Conservation (phyloP, 257 asterid species). For the Leonotis leonurus region DNA sequence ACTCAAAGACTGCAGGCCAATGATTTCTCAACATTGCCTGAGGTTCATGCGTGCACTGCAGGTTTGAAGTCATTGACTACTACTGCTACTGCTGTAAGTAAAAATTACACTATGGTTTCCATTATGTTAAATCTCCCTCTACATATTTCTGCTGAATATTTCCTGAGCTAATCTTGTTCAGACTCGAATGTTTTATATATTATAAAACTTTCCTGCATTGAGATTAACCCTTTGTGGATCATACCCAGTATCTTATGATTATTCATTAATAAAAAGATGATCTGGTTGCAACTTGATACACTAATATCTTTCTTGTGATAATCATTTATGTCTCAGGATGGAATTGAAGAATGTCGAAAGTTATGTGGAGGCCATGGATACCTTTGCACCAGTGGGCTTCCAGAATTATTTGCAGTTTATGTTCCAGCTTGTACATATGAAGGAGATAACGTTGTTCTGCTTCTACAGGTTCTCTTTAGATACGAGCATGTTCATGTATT, state of each 20-base stretch:
- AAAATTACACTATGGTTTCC: neutral
- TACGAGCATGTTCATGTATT: neutral
- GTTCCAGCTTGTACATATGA: slow-evolving; percentile 99
- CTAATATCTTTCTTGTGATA: neutral
- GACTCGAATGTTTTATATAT: neutral
- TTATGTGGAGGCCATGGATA: slow-evolving; percentile 99
- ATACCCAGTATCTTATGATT: neutral
- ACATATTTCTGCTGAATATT: neutral
- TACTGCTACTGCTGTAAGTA: slow-evolving; percentile 85
- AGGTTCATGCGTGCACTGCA: slow-evolving; percentile 99
- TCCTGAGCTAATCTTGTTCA: slow-evolving; percentile 2
- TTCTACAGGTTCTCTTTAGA: slow-evolving; percentile 56
- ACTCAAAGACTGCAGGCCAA: slow-evolving; percentile 66
- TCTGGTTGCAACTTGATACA: neutral
- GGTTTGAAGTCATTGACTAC: slow-evolving; percentile 98
- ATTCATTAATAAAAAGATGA: neutral
- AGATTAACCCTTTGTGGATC: slow-evolving; percentile 4
- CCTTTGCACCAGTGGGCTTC: slow-evolving; percentile 96
- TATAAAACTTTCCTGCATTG: neutral
- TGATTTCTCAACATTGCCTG: slow-evolving; percentile 93
- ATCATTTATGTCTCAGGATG: slow-evolving; percentile 65
- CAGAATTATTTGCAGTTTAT: slow-evolving; percentile 94
- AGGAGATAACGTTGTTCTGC: slow-evolving; percentile 85
- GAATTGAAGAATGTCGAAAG: slow-evolving; percentile 94
- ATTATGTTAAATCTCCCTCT: neutral